Evolutionary conservation across 495 filamentous ascomycete species (phyloP).

Genomic region (Penicillium cinerascens): DNA sequence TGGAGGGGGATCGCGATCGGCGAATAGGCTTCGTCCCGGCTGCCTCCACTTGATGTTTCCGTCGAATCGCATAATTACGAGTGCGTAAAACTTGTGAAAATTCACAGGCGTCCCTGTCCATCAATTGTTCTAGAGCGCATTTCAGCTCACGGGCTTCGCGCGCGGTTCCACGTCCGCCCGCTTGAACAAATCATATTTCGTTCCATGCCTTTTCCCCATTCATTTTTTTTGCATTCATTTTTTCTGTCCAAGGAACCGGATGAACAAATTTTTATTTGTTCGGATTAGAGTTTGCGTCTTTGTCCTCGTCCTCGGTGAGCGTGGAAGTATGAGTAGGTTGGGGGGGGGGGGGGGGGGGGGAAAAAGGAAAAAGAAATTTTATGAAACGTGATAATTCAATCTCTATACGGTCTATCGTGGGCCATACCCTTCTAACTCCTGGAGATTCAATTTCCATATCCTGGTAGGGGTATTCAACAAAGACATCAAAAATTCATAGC

Average conservation of each 20-base stretch:
- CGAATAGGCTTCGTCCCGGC: not conserved
- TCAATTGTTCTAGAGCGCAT: constrained; percentile 16
- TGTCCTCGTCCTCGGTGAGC: not conserved
- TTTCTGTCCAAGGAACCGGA: not conserved
- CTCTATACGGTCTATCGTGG: constrained; percentile 19
- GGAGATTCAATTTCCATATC: constrained; percentile 7
- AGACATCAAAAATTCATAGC: constrained; percentile 24
- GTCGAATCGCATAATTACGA: constrained; percentile 11
- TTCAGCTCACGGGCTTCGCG: not conserved
- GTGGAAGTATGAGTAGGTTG: not conserved
- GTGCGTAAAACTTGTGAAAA: not conserved
- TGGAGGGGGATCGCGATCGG: too few relatives aligned
- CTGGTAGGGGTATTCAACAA: constrained; percentile 27
- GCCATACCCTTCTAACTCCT: constrained; percentile 11
- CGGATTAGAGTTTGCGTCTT: not conserved
- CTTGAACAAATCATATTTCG: not conserved
- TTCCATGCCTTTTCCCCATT: not conserved
- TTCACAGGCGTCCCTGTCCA: constrained; percentile 11
- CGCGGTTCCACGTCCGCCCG: constrained; percentile 4
- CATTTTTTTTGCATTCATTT: not conserved
- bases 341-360: too few relatives aligned
- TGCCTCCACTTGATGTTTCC: not conserved
- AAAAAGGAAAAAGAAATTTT: not conserved
- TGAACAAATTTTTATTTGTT: not conserved
- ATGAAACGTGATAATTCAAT: constrained; percentile 11